These are phyloP conservation scores for Arxiozyma telluris DNA, from an alignment of 1,139 yeast species.

Conservation along the genomic window DNA sequence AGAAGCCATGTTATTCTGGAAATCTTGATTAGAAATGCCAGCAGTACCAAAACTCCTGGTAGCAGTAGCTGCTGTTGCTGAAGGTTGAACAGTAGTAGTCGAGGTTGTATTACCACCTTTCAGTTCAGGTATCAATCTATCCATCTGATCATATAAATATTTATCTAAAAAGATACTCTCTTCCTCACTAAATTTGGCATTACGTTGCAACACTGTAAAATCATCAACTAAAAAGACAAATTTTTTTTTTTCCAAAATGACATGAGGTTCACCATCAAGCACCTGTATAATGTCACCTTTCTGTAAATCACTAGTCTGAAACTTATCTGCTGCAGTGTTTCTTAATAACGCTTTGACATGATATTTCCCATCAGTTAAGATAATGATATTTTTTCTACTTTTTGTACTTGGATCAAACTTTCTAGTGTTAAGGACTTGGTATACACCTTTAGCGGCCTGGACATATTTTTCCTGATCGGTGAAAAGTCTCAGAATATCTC, in stretches of 20 bases:
- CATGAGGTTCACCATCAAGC: constrained; percentile 27
- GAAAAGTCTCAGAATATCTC: constrained; percentile 25
- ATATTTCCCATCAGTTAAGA: constrained; percentile 58
- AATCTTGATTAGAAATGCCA: constrained; percentile 5
- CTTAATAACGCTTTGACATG: constrained; percentile 59
- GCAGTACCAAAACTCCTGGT: constrained; percentile 7
- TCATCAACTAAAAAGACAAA: constrained; percentile 49
- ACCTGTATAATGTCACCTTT: constrained; percentile 32
- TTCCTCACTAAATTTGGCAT: constrained; percentile 36
- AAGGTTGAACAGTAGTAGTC: constrained; percentile 3
- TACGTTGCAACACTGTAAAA: constrained; percentile 39
- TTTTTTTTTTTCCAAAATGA: constrained; percentile 38
- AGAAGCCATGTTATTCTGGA: neutral
- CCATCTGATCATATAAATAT: constrained; percentile 48
- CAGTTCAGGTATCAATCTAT: constrained; percentile 33
- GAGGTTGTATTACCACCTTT: constrained; percentile 7
- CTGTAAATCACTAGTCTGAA: constrained; percentile 42
- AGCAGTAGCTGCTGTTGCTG: constrained; percentile 5
- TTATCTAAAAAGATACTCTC: constrained; percentile 41
- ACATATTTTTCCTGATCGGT: constrained; percentile 24
- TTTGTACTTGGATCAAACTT: constrained; percentile 25
- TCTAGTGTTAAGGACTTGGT: constrained; percentile 28
- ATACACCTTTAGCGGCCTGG: constrained; percentile 26
- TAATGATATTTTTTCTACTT: constrained; percentile 27
- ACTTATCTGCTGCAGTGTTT: constrained; percentile 45